Conservation (phyloP, 139 green algal species). For the Coelastrella sp. region DNA sequence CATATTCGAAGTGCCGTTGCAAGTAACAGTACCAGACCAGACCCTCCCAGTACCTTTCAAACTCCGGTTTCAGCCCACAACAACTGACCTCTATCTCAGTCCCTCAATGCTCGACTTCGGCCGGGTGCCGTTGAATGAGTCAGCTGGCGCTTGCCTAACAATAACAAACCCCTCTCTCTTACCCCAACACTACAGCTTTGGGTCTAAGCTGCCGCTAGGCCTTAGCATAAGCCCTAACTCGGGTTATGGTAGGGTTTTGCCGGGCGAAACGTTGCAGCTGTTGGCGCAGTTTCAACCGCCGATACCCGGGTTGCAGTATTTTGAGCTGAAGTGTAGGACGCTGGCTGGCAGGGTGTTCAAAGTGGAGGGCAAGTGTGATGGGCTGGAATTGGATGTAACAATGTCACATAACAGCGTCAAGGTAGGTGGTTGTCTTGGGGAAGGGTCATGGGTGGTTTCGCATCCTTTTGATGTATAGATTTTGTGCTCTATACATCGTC, state of each 20-base stretch:
- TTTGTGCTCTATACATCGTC: no score
- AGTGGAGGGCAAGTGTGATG: slow-evolving; percentile 56
- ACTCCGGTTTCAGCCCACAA: slow-evolving; percentile 66
- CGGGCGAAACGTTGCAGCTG: slow-evolving; percentile 59
- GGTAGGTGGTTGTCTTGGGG: no score
- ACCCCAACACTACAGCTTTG: slow-evolving; percentile 73
- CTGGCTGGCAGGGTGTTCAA: slow-evolving; percentile 65
- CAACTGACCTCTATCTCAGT: slow-evolving; percentile 65
- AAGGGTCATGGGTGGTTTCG: no score
- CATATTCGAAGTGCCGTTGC: slow-evolving; percentile 66
- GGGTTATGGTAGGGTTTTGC: slow-evolving; percentile 73
- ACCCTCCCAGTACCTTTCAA: slow-evolving; percentile 64
- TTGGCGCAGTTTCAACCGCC: slow-evolving; percentile 63
- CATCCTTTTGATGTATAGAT: no score
- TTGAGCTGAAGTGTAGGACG: slow-evolving; percentile 44
- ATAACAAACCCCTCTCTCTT: slow-evolving; percentile 69
- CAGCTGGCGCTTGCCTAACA: slow-evolving; percentile 56
- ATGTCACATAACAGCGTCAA: no score
- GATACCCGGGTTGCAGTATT: slow-evolving; percentile 64
- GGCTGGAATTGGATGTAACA: slow-evolving; percentile 54
- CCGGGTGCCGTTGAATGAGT: slow-evolving; percentile 59
- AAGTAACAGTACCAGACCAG: slow-evolving; percentile 67
- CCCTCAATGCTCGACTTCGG: slow-evolving; percentile 70
- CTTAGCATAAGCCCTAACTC: slow-evolving; percentile 58
- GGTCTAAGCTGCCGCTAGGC: slow-evolving; percentile 52